Base-by-base conservation (phyloP, 73 alveolate species). In the Paramecium sexaurelia region DNA sequence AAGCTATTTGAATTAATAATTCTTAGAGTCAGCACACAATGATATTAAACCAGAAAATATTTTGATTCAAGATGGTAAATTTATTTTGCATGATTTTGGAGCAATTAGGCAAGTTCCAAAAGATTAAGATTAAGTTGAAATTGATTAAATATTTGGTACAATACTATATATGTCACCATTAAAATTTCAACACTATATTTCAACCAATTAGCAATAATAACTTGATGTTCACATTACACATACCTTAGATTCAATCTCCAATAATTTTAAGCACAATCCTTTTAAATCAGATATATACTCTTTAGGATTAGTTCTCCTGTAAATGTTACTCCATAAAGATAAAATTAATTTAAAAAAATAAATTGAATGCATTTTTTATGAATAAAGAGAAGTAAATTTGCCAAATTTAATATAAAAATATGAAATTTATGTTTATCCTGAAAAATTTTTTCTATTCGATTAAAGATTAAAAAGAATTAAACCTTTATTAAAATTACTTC, bases 11-110 rank as follows among this genome's bases (percentile, higher is more conserved):
- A 5, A 27, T 73, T 27, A 36, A 13, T 73, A 32, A 73, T 3
- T 51, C 6, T 35, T 73, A 73, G 87, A 36, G 35, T 73, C 90
- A 6, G 90, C 90, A 5, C 90, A 78, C 17, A 78, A 78, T 43
- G 90, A 78, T 40, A 78, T 78, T 22, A 78, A 78, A 78, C 90
- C 90, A 19, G 90, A 78, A 33, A 78, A 78, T 45, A 78, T 78
- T 26, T 41, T 78, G 41, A 37, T 78, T 26, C 27, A 78, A 40
- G 73, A 78, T 78, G 75, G 75, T 19, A 37, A 78, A 22, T 78
- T 78, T 45, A 78, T 78, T 9, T 45, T 78, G 29, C 90, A 78
- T 40, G 90, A 78, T 40, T 78, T 29, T 78, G 90, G 90, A 24
- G 90, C 68, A 8, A 45, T 45, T 3, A 40, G 33, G 22, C 55